These are phyloP conservation scores for Selaginella moellendorffii DNA, from an alignment of 75 land plant genomes.

Conservation along the genomic window DNA sequence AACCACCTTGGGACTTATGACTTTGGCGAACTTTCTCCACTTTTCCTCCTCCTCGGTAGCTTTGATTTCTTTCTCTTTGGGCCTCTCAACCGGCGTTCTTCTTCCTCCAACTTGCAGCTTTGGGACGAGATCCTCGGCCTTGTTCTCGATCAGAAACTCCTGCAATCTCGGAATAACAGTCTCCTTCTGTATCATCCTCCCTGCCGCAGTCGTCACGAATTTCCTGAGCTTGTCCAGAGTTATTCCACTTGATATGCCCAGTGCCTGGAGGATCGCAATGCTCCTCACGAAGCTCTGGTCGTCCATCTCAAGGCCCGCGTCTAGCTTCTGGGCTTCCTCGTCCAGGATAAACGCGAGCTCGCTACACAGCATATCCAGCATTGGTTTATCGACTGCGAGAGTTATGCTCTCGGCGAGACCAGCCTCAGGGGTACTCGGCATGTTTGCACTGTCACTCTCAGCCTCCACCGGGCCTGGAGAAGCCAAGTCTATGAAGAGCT, in stretches of 20 bases:
- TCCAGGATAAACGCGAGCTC: constrained; percentile 14
- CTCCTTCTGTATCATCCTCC: background rate
- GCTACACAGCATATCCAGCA: constrained; percentile 12
- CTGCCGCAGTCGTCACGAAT: background rate
- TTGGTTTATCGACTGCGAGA: constrained; percentile 1
- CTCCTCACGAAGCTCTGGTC: constrained; percentile 1
- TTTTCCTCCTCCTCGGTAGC: constrained; percentile 14
- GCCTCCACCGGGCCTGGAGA: background rate
- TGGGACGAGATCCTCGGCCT: background rate
- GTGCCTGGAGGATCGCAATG: background rate
- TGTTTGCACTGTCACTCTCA: background rate
- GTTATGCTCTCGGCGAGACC: constrained; percentile 14
- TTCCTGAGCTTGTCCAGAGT: background rate
- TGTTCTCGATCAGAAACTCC: background rate
- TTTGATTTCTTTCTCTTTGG: background rate
- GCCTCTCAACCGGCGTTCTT: background rate
- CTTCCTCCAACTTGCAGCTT: background rate
- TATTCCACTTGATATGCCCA: background rate
- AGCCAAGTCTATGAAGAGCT: constrained; percentile 9
- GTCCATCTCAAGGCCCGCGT: background rate
- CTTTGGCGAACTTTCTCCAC: constrained; percentile 19
- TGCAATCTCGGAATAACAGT: background rate
- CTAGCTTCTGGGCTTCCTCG: constrained; percentile 10
- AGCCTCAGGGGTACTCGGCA: background rate
- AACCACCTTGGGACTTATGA: constrained; percentile 15